Percentiles rank a stretch among this genome's conserved stretches.
These are phyloP conservation scores for Colletotrichum australisinense DNA, from an alignment of 2,329 filamentous ascomycete species.

Conservation along the genomic window DNA sequence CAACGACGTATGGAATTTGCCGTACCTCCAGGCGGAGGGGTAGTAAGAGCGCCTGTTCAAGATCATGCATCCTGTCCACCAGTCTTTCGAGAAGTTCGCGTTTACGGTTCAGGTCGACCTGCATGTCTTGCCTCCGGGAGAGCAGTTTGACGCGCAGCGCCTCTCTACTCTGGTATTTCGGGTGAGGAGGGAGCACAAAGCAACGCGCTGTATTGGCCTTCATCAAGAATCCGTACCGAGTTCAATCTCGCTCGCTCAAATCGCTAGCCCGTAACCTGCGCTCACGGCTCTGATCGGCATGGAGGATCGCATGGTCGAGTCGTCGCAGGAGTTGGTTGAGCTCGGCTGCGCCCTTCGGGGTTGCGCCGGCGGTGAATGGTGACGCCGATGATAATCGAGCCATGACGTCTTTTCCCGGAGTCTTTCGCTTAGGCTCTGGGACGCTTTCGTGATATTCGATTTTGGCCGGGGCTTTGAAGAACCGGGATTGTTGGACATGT, in stretches of 20 bases:
- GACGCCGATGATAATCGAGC: slow-evolving; percentile 29
- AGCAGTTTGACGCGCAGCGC: slow-evolving; percentile 68
- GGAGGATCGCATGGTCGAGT: slow-evolving; percentile 73
- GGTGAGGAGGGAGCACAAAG: no score
- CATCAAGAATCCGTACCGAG: slow-evolving; percentile 46
- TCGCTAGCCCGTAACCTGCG: slow-evolving; percentile 67
- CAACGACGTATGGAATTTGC: slow-evolving; percentile 8
- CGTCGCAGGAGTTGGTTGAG: slow-evolving; percentile 74
- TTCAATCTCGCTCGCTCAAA: slow-evolving; percentile 67
- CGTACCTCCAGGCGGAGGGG: no score
- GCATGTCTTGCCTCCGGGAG: slow-evolving; percentile 68
- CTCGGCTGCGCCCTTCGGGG: slow-evolving; percentile 52
- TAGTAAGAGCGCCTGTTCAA: slow-evolving; percentile 65
- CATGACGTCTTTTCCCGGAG: neutral
- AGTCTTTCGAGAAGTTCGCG: slow-evolving; percentile 75
- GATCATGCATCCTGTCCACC: slow-evolving; percentile 73
- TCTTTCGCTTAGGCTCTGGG: neutral
- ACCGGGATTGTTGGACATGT: slow-evolving; percentile 9
- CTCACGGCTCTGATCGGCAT: slow-evolving; percentile 69
- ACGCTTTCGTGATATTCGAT: neutral
- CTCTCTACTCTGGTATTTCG: slow-evolving; percentile 79
- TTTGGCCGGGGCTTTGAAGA: no score
- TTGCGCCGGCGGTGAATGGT: slow-evolving; percentile 13
- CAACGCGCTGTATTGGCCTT: no score
- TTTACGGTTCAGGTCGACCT: slow-evolving; percentile 73